These are phyloP conservation scores for Russula vinacea DNA, from an alignment of 768 basidiomycete species.

Conservation along the genomic window DNA sequence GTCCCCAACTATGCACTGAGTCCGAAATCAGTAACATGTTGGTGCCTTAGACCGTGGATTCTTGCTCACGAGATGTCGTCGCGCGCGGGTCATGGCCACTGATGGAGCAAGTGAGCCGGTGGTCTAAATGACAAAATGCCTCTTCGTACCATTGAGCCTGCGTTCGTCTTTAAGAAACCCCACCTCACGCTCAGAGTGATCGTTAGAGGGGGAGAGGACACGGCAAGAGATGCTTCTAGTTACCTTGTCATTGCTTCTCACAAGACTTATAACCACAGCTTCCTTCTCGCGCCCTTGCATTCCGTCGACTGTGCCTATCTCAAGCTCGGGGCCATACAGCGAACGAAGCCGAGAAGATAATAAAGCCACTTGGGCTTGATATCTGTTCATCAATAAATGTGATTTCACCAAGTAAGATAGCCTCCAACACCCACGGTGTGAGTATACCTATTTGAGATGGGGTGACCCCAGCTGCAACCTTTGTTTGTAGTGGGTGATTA, in stretches of 20 bases:
- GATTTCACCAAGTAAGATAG: not conserved
- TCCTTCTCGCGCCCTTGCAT: constrained; percentile 98
- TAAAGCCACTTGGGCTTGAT: constrained; percentile 91
- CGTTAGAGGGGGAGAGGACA: constrained; percentile 14
- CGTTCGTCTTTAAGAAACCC: constrained; percentile 94
- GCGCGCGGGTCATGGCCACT: constrained; percentile 93
- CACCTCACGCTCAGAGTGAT: constrained; percentile 63
- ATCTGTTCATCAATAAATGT: constrained; percentile 45
- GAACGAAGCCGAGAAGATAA: constrained; percentile 75
- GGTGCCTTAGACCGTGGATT: not conserved
- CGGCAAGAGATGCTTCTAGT: constrained; percentile 20
- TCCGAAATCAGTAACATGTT: not conserved
- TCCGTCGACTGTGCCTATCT: constrained; percentile 94
- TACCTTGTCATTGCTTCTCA: constrained; percentile 85
- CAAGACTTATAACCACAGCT: constrained; percentile 87
- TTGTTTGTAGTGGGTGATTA: constrained; percentile 33
- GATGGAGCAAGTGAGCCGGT: constrained; percentile 17
- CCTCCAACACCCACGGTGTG: constrained; percentile 60
- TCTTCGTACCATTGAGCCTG: constrained; percentile 71
- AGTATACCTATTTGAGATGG: constrained; percentile 81
- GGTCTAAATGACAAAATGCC: not conserved
- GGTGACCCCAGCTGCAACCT: constrained; percentile 61
- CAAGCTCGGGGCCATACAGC: constrained; percentile 61
- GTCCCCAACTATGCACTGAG: constrained; percentile 88
- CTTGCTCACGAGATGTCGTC: constrained; percentile 74